Percentiles rank a stretch among this genome's conserved stretches.
phyloP scores from a whole-genome alignment of 805 yeast genomes.

The Candida rishiriensis region DNA sequence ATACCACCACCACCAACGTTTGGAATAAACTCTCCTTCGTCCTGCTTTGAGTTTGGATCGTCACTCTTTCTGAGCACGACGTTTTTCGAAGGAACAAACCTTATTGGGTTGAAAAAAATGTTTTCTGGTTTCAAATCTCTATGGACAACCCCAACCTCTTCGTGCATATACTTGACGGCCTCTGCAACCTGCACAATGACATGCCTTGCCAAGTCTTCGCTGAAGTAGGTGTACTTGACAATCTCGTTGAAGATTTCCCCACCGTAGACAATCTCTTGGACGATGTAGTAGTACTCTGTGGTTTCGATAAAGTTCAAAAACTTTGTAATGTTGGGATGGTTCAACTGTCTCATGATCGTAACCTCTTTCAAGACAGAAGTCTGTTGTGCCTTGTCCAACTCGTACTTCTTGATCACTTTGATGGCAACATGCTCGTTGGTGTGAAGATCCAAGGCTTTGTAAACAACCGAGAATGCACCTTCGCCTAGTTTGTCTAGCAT shows the following conservation, averaged over 20 bases:
- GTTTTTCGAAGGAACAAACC: constrained; percentile 37
- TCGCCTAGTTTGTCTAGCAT: constrained; percentile 50
- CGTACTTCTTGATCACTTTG: constrained; percentile 63
- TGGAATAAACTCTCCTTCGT: constrained; percentile 81
- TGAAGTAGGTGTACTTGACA: constrained; percentile 70
- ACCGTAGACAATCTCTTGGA: constrained; percentile 70
- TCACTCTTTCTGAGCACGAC: constrained; percentile 53
- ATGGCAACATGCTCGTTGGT: constrained; percentile 45
- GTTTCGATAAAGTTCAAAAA: constrained; percentile 66
- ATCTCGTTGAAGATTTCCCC: constrained; percentile 81
- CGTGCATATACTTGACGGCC: constrained; percentile 67
- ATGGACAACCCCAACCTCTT: constrained; percentile 72
- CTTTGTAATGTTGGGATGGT: constrained; percentile 59
- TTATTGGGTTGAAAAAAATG: constrained; percentile 59
- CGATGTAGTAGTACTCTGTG: constrained; percentile 55
- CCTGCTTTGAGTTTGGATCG: constrained; percentile 64
- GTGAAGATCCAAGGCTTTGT: constrained; percentile 39
- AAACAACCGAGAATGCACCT: constrained; percentile 57
- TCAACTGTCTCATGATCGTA: constrained; percentile 62
- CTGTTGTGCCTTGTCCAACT: constrained; percentile 56
- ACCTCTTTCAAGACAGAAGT: constrained; percentile 78
- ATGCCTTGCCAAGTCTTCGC: constrained; percentile 69
- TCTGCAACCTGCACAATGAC: constrained; percentile 68
- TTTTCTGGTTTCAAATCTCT: constrained; percentile 84
- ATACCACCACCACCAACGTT: constrained; percentile 91